A percentile compares a stretch with the other conserved stretches of the same genome.
These are phyloP conservation scores for Wickerhamomyces xylosicus DNA, from an alignment of 805 yeast species.

Conservation along the genomic window DNA sequence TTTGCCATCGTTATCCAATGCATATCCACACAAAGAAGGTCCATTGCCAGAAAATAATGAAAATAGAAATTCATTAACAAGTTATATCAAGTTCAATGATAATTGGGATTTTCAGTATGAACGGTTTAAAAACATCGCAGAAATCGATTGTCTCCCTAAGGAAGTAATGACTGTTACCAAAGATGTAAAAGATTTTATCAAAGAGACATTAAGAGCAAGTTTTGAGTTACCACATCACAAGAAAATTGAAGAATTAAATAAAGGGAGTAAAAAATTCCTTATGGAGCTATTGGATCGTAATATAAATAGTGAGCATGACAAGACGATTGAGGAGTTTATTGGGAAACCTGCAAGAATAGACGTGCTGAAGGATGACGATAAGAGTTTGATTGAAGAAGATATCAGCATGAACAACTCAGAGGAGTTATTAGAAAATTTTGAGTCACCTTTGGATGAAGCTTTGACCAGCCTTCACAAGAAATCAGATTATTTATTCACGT, in stretches of 20 bases:
- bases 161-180: neutral
- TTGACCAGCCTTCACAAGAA: neutral
- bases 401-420: no score
- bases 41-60: no score
- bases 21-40: no score
- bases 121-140: neutral
- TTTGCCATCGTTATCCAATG: no score
- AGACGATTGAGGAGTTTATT: neutral
- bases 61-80: no score
- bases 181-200: neutral
- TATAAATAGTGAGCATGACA: neutral
- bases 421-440: no score
- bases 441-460: no score
- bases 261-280: neutral
- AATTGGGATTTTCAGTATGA: neutral
- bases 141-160: neutral
- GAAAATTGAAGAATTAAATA: no score
- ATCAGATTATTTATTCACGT: neutral
- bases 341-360: neutral
- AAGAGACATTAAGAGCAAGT: neutral
- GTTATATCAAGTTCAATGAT: neutral
- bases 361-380: neutral
- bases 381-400: neutral
- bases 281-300: neutral
- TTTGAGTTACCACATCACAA: neutral